Conservation (phyloP, 768 basidiomycete species). For the Xerocomellus dryophilus region DNA sequence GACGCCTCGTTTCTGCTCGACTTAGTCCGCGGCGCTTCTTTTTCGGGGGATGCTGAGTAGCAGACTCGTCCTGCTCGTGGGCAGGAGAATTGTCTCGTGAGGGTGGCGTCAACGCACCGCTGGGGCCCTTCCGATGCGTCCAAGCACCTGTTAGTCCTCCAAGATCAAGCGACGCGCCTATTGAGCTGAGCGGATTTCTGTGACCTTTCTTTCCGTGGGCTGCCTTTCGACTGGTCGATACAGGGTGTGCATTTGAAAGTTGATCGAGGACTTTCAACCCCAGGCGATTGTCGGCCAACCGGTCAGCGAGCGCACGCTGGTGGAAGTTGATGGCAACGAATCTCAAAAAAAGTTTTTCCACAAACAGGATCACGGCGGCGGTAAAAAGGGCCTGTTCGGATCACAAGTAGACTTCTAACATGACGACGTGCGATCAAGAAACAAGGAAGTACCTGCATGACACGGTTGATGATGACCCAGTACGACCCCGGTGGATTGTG, state of each 20-base stretch:
- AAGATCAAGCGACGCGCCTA: slow-evolving; percentile 39
- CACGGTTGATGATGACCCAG: slow-evolving; percentile 65
- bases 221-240: slow-evolving; percentile 34
- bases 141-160: slow-evolving; percentile 14
- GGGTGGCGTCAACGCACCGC: slow-evolving; percentile 2
- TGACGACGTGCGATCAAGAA: neutral
- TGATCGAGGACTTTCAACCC: slow-evolving; percentile 69
- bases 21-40: slow-evolving; percentile 16
- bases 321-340: slow-evolving; percentile 82
- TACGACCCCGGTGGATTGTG: slow-evolving; percentile 61
- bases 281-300: slow-evolving; percentile 64
- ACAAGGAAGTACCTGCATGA: slow-evolving; percentile 55
- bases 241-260: slow-evolving; percentile 63
- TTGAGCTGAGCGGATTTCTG: slow-evolving; percentile 37
- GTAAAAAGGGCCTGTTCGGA: slow-evolving; percentile 44
- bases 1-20: slow-evolving; percentile 38
- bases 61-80: slow-evolving; percentile 16
- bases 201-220: slow-evolving; percentile 46
- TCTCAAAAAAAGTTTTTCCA: slow-evolving; percentile 62
- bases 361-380: slow-evolving; percentile 42
- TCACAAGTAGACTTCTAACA: slow-evolving; percentile 4
- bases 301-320: slow-evolving; percentile 69
- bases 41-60: slow-evolving; percentile 4
- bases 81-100: neutral
- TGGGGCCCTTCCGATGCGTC: slow-evolving; percentile 16